Evolutionary conservation across 1,139 yeast genomes (phyloP).

Genomic region (Blastobotrys aristatus): DNA sequence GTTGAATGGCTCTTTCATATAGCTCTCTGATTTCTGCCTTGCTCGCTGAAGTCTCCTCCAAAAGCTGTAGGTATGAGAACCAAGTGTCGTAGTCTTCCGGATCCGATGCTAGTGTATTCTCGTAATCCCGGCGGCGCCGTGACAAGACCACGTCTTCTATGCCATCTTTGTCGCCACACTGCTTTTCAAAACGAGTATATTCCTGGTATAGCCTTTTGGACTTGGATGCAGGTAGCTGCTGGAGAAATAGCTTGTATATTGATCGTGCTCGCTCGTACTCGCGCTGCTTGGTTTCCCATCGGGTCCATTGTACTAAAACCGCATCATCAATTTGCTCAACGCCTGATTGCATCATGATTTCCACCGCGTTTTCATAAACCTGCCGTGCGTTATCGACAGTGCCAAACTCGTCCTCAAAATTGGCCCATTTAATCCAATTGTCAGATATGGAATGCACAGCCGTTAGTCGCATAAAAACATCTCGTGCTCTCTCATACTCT

Average conservation of each 20-base stretch:
- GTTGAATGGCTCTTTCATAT: constrained; percentile 47
- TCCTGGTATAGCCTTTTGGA: constrained; percentile 43
- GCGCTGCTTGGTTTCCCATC: constrained; percentile 61
- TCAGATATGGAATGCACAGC: constrained; percentile 44
- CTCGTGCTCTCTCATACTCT: constrained; percentile 53
- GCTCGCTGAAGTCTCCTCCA: constrained; percentile 37
- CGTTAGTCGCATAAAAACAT: constrained; percentile 54
- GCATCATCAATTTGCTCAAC: constrained; percentile 36
- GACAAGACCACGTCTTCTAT: constrained; percentile 48
- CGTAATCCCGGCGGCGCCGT: constrained; percentile 55
- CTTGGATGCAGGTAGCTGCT: constrained; percentile 43
- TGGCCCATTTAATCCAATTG: constrained; percentile 64
- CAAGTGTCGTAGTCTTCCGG: constrained; percentile 69
- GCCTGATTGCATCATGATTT: constrained; percentile 19
- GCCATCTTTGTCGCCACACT: constrained; percentile 51
- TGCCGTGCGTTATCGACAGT: constrained; percentile 46
- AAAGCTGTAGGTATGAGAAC: constrained; percentile 64
- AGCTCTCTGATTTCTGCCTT: constrained; percentile 32
- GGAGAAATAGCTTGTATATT: constrained; percentile 52
- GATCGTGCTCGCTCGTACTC: constrained; percentile 65
- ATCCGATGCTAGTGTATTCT: constrained; percentile 41
- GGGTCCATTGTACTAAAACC: constrained; percentile 53
- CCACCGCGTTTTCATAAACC: constrained; percentile 60
- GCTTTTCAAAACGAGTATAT: constrained; percentile 59
- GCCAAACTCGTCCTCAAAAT: constrained; percentile 56